These are phyloP conservation scores for Lipomyces yamanashiensis DNA, from an alignment of 805 yeast species.

Conservation along the genomic window DNA sequence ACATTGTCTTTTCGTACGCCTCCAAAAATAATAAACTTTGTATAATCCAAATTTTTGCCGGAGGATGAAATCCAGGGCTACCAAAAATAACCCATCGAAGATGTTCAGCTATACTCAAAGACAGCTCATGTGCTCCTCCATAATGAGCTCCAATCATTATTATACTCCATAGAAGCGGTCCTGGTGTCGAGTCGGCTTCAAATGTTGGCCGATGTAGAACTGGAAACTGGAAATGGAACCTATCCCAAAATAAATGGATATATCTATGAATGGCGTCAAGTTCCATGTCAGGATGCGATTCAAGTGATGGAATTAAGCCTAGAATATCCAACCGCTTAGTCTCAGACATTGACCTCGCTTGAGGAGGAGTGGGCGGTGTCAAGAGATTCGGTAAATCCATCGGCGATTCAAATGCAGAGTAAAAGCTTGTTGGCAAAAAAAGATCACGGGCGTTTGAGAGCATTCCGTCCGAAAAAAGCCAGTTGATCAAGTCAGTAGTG, in stretches of 20 bases:
- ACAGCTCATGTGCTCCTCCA: constrained; percentile 45
- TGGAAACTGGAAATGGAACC: constrained; percentile 64
- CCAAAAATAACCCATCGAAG: constrained; percentile 72
- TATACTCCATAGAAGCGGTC: constrained; percentile 60
- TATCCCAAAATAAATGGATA: constrained; percentile 55
- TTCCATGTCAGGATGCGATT: constrained; percentile 47
- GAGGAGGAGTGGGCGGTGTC: constrained; percentile 46
- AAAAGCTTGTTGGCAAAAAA: constrained; percentile 38
- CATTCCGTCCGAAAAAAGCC: constrained; percentile 48
- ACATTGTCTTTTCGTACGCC: constrained; percentile 75
- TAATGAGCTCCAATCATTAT: constrained; percentile 63
- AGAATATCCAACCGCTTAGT: constrained; percentile 41
- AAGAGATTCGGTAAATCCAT: constrained; percentile 49
- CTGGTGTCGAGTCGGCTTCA: constrained; percentile 53
- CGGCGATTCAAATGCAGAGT: constrained; percentile 42
- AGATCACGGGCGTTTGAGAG: constrained; percentile 40
- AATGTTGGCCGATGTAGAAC: constrained; percentile 65
- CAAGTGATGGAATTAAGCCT: constrained; percentile 42
- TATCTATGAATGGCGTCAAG: constrained; percentile 43
- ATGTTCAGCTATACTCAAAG: constrained; percentile 57
- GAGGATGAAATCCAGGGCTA: constrained; percentile 73
- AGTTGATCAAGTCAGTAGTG: constrained; percentile 43
- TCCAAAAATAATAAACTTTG: constrained; percentile 75
- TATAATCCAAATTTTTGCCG: constrained; percentile 74
- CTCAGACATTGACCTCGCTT: constrained; percentile 42